Conservation (phyloP, 148 eudicot species). For the Dysphania ambrosioides region DNA sequence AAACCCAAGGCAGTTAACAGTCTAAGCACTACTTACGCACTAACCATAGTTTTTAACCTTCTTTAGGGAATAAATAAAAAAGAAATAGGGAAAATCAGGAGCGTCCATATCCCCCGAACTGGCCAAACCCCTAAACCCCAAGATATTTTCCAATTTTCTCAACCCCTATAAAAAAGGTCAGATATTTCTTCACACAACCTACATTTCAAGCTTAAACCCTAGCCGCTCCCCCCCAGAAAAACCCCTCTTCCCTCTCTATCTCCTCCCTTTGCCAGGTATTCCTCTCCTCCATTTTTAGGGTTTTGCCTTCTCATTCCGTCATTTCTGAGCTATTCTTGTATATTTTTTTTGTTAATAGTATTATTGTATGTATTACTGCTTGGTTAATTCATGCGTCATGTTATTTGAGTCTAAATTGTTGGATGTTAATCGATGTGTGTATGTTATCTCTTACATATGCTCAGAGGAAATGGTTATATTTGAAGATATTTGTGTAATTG, state of each 20-base stretch:
- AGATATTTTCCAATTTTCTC: no score
- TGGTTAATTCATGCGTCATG: not conserved
- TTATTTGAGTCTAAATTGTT: not conserved
- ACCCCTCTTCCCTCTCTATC: not conserved
- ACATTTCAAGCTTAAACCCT: conserved; percentile 28
- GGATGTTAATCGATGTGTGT: no score
- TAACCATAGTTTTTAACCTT: no score
- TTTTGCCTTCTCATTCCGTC: not conserved
- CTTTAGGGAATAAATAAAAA: no score
- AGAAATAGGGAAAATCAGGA: no score
- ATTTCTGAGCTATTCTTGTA: not conserved
- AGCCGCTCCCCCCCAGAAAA: conserved; percentile 26
- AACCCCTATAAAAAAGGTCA: no score
- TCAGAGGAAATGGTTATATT: not conserved
- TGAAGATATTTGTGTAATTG: not conserved
- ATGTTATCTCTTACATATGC: not conserved
- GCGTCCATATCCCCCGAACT: no score
- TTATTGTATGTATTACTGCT: not conserved
- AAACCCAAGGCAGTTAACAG: no score
- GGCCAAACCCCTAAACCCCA: no score
- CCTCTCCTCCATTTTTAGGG: not conserved
- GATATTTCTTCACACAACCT: no score
- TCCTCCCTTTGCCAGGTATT: not conserved
- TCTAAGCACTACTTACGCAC: no score
- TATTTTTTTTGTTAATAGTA: not conserved